These are phyloP conservation scores for Chlorophyllum brunneum DNA, from an alignment of 768 basidiomycete species.

Conservation along the genomic window DNA sequence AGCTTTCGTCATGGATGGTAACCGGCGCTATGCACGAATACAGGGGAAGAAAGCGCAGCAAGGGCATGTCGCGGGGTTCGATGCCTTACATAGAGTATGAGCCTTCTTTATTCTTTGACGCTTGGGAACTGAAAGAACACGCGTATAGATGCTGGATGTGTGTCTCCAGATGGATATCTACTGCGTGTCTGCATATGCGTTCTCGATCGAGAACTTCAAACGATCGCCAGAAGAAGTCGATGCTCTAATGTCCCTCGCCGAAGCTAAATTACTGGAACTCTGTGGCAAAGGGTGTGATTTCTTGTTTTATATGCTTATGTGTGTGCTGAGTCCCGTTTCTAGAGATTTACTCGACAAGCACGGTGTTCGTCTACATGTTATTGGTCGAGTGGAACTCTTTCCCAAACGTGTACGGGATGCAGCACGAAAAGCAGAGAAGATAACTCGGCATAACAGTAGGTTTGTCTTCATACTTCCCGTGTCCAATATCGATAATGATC, in stretches of 20 bases:
- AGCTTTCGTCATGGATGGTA: constrained; percentile 97
- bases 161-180: constrained; percentile 76
- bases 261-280: constrained; percentile 73
- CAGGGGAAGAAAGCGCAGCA: constrained; percentile 60
- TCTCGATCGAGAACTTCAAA: constrained; percentile 96
- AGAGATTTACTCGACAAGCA: constrained; percentile 81
- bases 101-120: background rate
- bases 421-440: constrained; percentile 62
- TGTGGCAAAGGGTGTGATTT: constrained; percentile 72
- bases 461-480: constrained; percentile 37
- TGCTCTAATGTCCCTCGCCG: constrained; percentile 81
- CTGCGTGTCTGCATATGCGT: constrained; percentile 95
- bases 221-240: constrained; percentile 83
- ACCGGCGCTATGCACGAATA: constrained; percentile 81
- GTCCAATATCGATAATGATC: no score
- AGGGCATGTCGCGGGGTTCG: constrained; percentile 85
- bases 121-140: background rate
- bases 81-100: constrained; percentile 73
- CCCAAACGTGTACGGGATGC: constrained; percentile 73
- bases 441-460: constrained; percentile 75
- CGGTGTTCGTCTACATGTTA: constrained; percentile 78
- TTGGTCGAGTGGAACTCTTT: constrained; percentile 74
- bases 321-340: background rate
- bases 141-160: constrained; percentile 71
- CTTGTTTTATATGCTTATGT: background rate